Percentiles rank a stretch among this genome's conserved stretches.
Evolutionary conservation across 2,329 filamentous ascomycete genomes (phyloP).

Genomic region (Colletotrichum caudatum): DNA sequence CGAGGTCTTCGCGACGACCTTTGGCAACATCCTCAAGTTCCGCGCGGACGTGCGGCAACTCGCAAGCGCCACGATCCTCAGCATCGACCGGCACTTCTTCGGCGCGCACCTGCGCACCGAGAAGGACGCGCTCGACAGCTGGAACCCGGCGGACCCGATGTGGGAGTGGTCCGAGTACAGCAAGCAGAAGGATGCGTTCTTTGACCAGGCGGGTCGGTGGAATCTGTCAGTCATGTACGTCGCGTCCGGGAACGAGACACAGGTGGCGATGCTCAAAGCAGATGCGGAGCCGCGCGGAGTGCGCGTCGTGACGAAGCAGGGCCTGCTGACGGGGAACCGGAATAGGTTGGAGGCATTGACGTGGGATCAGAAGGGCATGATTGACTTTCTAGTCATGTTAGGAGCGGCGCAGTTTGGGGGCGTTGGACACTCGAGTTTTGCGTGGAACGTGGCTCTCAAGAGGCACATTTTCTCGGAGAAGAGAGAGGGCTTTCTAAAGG

Average conservation of each 20-base stretch:
- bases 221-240: slow-evolving; percentile 47
- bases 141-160: slow-evolving; percentile 41
- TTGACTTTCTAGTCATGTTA: slow-evolving; percentile 51
- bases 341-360: slow-evolving; percentile 45
- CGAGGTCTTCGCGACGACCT: slow-evolving; percentile 48
- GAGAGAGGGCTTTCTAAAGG: background rate
- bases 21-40: slow-evolving; percentile 50
- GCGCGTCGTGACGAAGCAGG: slow-evolving; percentile 49
- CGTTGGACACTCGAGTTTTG: slow-evolving; percentile 50
- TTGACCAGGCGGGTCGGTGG: no score
- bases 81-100: slow-evolving; percentile 35
- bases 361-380: slow-evolving; percentile 50
- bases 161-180: slow-evolving; percentile 43
- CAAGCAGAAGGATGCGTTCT: slow-evolving; percentile 42
- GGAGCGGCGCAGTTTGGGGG: slow-evolving; percentile 50
- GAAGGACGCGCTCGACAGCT: slow-evolving; percentile 47
- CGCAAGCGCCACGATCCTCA: slow-evolving; percentile 38
- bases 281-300: no score
- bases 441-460: slow-evolving; percentile 50
- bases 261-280: no score
- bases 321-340: slow-evolving; percentile 43
- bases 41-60: slow-evolving; percentile 47
- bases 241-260: slow-evolving; percentile 41
- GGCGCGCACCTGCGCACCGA: slow-evolving; percentile 51
- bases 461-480: slow-evolving; percentile 43